Evolutionary conservation across 75 land plant genomes (phyloP).

Genomic region (Cryptomeria japonica): DNA sequence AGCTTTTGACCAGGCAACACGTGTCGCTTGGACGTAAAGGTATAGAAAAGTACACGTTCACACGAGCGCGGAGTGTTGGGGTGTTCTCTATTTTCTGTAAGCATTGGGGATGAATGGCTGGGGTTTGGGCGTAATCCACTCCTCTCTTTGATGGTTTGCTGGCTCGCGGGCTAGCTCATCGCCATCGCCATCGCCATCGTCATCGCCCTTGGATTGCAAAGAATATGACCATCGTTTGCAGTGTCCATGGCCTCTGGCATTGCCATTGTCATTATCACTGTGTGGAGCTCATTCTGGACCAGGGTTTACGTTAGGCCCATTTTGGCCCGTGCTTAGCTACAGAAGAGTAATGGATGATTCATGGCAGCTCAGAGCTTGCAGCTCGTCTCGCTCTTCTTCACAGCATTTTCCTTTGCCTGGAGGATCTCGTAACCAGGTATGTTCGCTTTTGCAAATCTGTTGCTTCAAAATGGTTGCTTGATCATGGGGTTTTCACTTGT

Average conservation of each 20-base stretch:
- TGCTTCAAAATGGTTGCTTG: not conserved
- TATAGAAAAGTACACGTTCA: slow-evolving; percentile 6
- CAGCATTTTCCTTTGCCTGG: slow-evolving; percentile 13
- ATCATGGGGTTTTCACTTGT: not conserved
- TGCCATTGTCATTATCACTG: not conserved
- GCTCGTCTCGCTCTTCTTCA: slow-evolving; percentile 10
- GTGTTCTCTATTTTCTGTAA: not conserved
- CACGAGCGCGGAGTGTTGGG: not conserved
- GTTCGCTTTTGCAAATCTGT: not conserved
- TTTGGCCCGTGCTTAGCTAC: not conserved
- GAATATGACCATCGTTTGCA: not conserved
- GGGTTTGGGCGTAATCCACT: slow-evolving; percentile 6
- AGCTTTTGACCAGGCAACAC: slow-evolving; percentile 7
- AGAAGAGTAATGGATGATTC: not conserved
- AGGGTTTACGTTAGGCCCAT: not conserved
- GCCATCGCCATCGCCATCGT: not conserved
- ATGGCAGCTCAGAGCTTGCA: not conserved
- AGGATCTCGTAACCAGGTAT: slow-evolving; percentile 14
- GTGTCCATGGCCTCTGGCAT: not conserved
- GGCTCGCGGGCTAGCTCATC: no score
- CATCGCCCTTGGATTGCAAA: not conserved
- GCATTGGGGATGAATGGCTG: not conserved
- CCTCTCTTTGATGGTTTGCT: no score
- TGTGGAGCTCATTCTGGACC: not conserved
- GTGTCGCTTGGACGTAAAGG: not conserved